Base-by-base conservation (phyloP, 2,329 filamentous ascomycete genomes). In the Juglanconis sp. region DNA sequence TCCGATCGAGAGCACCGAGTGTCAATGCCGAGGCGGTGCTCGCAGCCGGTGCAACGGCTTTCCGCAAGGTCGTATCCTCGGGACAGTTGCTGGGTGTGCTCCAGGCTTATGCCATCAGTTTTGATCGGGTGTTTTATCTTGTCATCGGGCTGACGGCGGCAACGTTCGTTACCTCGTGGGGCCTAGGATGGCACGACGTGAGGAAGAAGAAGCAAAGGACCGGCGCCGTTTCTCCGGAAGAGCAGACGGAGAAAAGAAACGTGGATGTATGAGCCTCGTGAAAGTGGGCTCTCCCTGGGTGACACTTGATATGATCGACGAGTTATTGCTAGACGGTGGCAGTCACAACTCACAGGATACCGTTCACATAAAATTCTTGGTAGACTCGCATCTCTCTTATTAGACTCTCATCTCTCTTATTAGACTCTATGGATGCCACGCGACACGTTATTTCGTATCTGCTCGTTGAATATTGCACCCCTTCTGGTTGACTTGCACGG, bases 161-260 rank as follows among this genome's bases (percentile, higher is more conserved):
- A 2, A 65, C 68, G 40, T 73, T 80, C 30, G 31, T 76, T 1
- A 67, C 73, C 1, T 68, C 71, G 0, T 77, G 74, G 65, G 79
- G 78, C 0, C 73, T 82, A 65, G 80, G 80, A 0, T 81, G 77
- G 73, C 73, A 73, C 10, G 76, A 77, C 63, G 70, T 81, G 40
- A 73, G 78, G 38, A 75, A 76, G 65, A 73, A 72, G 64, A 58
- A 65, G 10, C 5, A 3, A 35, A 32, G 30, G 42, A 47, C 17
- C 11, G 53, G 15, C 13, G 24, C 38, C 8, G 40, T 34, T 35
- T 15, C 48, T 32, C 3, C 38, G 38, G n/a, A 6, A 42, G 9
- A 13, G 5, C 38, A 11, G 38, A 42, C 38, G 38, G 38, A 42
- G 38, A 42, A 42, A 42, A 15, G 38, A 7, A 15, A 42, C n/a